Percentiles rank a stretch among this genome's conserved stretches.
Evolutionary conservation across 1,139 yeast genomes (phyloP).

Genomic region (Yarrowia galli): DNA sequence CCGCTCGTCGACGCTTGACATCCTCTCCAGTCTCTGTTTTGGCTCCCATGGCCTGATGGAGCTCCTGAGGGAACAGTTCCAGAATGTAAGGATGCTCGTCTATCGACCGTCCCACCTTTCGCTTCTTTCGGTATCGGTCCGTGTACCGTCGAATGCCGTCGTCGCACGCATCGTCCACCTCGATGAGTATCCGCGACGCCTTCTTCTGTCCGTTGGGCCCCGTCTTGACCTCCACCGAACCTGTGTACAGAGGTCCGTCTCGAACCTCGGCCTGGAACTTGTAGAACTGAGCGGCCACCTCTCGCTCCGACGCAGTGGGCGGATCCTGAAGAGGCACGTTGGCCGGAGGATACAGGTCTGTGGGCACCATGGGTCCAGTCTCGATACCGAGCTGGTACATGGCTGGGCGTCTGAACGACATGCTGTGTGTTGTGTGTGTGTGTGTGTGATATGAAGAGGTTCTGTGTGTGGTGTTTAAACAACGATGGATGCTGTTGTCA

Average conservation of each 20-base stretch:
- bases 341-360: constrained; percentile 48
- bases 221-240: constrained; percentile 50
- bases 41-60: constrained; percentile 77
- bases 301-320: constrained; percentile 61
- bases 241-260: constrained; percentile 83
- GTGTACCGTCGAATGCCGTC: constrained; percentile 53
- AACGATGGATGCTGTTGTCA: not conserved
- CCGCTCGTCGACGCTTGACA: constrained; percentile 56
- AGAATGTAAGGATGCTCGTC: constrained; percentile 78
- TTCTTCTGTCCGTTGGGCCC: constrained; percentile 40
- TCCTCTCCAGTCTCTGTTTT: constrained; percentile 49
- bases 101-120: constrained; percentile 77
- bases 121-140: constrained; percentile 61
- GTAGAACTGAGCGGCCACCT: constrained; percentile 69
- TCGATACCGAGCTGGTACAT: constrained; percentile 38
- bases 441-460: not conserved
- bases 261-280: constrained; percentile 64
- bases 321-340: constrained; percentile 71
- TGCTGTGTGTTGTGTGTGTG: not conserved
- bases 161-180: constrained; percentile 45
- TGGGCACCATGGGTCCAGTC: constrained; percentile 42
- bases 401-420: constrained; percentile 38
- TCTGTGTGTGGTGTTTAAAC: too few species aligned
- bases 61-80: constrained; percentile 76
- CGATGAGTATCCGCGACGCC: constrained; percentile 45